Percentiles rank a stretch among this genome's conserved stretches.
Conservation (phyloP, 768 basidiomycete genomes). For the Pleurotus ostreatus region DNA sequence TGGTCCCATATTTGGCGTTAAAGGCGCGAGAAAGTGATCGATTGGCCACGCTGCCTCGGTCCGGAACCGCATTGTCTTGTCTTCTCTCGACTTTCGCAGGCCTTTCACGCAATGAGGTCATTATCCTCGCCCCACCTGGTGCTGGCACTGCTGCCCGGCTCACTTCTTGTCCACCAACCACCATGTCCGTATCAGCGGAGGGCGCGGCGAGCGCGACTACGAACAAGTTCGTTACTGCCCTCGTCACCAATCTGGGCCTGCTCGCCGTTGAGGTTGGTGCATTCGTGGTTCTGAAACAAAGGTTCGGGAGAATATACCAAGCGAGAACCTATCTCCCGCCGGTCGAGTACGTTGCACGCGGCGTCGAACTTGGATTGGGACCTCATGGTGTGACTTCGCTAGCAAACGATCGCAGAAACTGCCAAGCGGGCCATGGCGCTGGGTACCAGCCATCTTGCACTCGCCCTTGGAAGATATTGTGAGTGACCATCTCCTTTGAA, state of each 20-base stretch:
- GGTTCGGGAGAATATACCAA: constrained; percentile 54
- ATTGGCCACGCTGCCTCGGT: no score
- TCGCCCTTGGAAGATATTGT: constrained; percentile 44
- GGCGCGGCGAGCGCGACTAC: constrained; percentile 31
- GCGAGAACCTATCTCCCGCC: constrained; percentile 62
- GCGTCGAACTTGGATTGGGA: neutral
- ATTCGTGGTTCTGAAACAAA: constrained; percentile 54
- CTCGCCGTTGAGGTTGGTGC: constrained; percentile 45
- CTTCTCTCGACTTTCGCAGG: neutral
- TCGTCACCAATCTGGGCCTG: constrained; percentile 51
- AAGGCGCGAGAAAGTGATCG: no score
- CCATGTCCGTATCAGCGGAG: constrained; percentile 17
- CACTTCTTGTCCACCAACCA: constrained; percentile 8
- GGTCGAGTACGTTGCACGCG: constrained; percentile 35
- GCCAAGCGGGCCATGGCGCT: constrained; percentile 42
- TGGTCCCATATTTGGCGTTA: no score
- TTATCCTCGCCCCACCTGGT: neutral
- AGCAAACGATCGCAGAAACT: constrained; percentile 44
- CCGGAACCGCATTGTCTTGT: constrained; percentile 4
- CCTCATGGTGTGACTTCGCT: neutral
- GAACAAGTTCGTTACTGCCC: constrained; percentile 54
- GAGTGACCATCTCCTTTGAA: constrained; percentile 13
- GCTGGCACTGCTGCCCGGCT: constrained; percentile 12
- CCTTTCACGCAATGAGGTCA: neutral
- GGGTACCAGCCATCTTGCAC: constrained; percentile 43